Evolutionary conservation across 306 rosid species (phyloP).

Genomic region (Prosopis cineraria): DNA sequence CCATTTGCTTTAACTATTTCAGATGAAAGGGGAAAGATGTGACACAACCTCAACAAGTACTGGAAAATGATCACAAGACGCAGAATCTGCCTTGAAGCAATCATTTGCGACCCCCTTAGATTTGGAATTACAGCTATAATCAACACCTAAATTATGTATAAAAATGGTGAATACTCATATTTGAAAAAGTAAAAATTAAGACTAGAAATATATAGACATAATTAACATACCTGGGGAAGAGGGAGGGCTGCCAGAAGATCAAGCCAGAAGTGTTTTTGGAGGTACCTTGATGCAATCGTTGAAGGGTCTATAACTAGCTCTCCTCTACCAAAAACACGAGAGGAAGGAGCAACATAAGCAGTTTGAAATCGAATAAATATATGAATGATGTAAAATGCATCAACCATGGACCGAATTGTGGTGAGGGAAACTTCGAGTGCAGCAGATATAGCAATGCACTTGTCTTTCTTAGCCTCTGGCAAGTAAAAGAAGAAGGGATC

Average conservation of each 20-base stretch:
- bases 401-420: constrained; percentile 51
- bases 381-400: constrained; percentile 62
- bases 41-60: constrained; percentile 61
- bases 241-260: constrained; percentile 64
- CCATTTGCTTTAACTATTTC: constrained; percentile 61
- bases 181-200: not conserved
- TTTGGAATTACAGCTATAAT: constrained; percentile 60
- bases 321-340: constrained; percentile 73
- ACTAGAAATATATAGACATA: not conserved
- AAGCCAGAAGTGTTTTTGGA: constrained; percentile 53
- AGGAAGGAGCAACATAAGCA: constrained; percentile 64
- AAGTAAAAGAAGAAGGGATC: constrained; percentile 65
- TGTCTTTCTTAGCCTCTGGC: constrained; percentile 48
- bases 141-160: constrained; percentile 43
- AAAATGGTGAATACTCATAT: constrained; percentile 25
- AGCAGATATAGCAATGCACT: constrained; percentile 44
- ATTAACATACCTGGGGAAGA: constrained; percentile 59
- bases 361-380: constrained; percentile 59
- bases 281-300: constrained; percentile 61
- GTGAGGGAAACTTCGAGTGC: constrained; percentile 54
- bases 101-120: constrained; percentile 50
- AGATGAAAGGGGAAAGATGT: constrained; percentile 55
- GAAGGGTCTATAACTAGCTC: constrained; percentile 60
- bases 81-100: constrained; percentile 48
- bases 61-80: constrained; percentile 55